Base-by-base conservation (phyloP, 306 rosid species). In the Nissolia schottii region DNA sequence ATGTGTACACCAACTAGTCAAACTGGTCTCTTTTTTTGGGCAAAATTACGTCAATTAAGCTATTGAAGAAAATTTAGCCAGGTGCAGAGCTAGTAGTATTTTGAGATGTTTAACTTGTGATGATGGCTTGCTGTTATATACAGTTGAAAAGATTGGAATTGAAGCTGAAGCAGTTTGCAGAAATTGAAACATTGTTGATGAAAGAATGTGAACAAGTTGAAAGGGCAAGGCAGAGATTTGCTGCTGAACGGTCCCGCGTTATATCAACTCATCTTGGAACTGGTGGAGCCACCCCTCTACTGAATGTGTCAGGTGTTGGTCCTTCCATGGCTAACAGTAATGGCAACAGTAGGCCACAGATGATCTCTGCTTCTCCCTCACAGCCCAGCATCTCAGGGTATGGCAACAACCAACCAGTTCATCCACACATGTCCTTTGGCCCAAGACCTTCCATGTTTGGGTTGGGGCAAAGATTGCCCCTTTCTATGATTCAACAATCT, bases 91-190 rank as follows among this genome's bases (percentile, higher is more conserved):
- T 71, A 20, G 68, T 71, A 15, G 64, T 63, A 29, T 70, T 64
- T 73, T 67, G 19, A 38, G 15, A 28, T 51, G 24, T 37, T 49
- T 85, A 58, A 63, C 48, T 72, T 67, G 56, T 77, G 71, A 54
- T 76, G 46, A 65, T 58, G 58, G 74, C 57, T 69, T 56, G 74
- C 48, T 64, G 15, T 46, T 54, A 14, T 86, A 75, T 46, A 62
- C 93, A 95, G 99, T 79, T 95, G 93, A 95, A 90, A 81, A 89
- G 97, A 85, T 73, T 95, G 84, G 97, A 95, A 80, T 72, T 95
- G 92, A 95, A 95, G 90, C 84, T 95, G 80, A 92, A 95, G 87
- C 99, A 95, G 76, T 95, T 95, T 79, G 99, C 97, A 18, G 99
- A 95, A 86, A 88, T 95, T 70, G 99, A 95, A 83, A 92, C 99